phyloP scores from a whole-genome alignment of 2,329 filamentous ascomycete genomes.

The Epichloe coenophiala region DNA sequence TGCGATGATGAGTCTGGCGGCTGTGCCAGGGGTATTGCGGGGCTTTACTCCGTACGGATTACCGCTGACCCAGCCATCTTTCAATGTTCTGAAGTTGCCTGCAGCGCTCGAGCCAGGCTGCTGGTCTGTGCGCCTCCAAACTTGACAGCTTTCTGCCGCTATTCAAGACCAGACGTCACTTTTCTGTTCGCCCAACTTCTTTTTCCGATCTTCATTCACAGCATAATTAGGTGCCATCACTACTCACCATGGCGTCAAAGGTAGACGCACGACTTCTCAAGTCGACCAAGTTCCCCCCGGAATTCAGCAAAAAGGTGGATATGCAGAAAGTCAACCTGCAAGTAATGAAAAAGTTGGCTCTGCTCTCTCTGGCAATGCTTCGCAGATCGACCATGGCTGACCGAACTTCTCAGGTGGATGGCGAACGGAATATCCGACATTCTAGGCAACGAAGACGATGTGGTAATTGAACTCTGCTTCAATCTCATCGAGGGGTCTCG shows the following conservation, averaged over 20 bases:
- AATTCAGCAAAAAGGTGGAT: slow-evolving; percentile 88
- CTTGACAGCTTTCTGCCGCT: slow-evolving; percentile 3
- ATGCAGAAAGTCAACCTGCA: slow-evolving; percentile 95
- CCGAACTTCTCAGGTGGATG: slow-evolving; percentile 60
- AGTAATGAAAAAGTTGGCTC: slow-evolving; percentile 83
- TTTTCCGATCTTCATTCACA: background rate
- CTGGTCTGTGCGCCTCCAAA: slow-evolving; percentile 1
- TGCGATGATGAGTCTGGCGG: background rate
- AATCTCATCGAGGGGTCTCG: slow-evolving; percentile 59
- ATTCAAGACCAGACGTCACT: slow-evolving; percentile 8
- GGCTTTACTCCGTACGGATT: background rate
- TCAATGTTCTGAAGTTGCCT: no score
- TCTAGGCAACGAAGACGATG: slow-evolving; percentile 85
- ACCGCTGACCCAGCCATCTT: no score
- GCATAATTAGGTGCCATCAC: background rate
- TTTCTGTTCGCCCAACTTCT: background rate
- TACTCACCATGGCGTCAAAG: slow-evolving; percentile 55
- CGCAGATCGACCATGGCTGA: slow-evolving; percentile 6
- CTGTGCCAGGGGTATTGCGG: background rate
- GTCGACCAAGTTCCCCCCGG: slow-evolving; percentile 83
- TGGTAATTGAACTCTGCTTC: slow-evolving; percentile 76
- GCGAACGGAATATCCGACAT: slow-evolving; percentile 76
- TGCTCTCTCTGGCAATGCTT: background rate
- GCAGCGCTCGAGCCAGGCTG: no score
- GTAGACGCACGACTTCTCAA: slow-evolving; percentile 83